Conservation (phyloP, 805 yeast genomes). For the Hanseniaspora singularis region DNA sequence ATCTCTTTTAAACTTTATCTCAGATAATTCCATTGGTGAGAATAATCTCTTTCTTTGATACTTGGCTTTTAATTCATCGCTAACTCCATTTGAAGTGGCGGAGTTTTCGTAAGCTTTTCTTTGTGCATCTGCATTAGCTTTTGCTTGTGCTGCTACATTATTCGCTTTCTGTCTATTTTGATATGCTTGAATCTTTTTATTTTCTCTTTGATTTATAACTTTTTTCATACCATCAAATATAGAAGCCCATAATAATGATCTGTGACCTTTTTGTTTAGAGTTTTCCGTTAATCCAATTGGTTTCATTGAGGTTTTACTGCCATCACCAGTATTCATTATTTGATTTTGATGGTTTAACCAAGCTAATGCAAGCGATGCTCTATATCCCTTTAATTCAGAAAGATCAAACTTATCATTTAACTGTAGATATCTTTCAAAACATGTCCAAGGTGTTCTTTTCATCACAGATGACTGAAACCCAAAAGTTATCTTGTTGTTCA, state of each 20-base stretch:
- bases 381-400: slow-evolving; percentile 74
- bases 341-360: slow-evolving; percentile 89
- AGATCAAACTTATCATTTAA: slow-evolving; percentile 79
- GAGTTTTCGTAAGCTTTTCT: slow-evolving; percentile 32
- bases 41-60: slow-evolving; percentile 32
- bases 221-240: slow-evolving; percentile 93
- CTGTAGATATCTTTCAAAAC: slow-evolving; percentile 92
- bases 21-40: slow-evolving; percentile 75
- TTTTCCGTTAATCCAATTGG: slow-evolving; percentile 92
- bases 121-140: slow-evolving; percentile 10
- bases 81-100: slow-evolving; percentile 41
- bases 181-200: slow-evolving; percentile 23
- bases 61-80: no score
- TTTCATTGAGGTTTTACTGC: slow-evolving; percentile 33
- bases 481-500: slow-evolving; percentile 53
- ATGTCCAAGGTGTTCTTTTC: slow-evolving; percentile 96
- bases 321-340: slow-evolving; percentile 39
- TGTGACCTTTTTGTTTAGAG: slow-evolving; percentile 85
- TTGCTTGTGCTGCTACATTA: slow-evolving; percentile 11
- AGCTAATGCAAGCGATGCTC: slow-evolving; percentile 69
- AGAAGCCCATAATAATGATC: slow-evolving; percentile 86
- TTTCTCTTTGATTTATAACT: slow-evolving; percentile 79
- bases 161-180: slow-evolving; percentile 13
- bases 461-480: slow-evolving; percentile 79
- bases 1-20: slow-evolving; percentile 74